phyloP scores from a whole-genome alignment of 2,329 filamentous ascomycete species.

The Verticillium tricorpus region DNA sequence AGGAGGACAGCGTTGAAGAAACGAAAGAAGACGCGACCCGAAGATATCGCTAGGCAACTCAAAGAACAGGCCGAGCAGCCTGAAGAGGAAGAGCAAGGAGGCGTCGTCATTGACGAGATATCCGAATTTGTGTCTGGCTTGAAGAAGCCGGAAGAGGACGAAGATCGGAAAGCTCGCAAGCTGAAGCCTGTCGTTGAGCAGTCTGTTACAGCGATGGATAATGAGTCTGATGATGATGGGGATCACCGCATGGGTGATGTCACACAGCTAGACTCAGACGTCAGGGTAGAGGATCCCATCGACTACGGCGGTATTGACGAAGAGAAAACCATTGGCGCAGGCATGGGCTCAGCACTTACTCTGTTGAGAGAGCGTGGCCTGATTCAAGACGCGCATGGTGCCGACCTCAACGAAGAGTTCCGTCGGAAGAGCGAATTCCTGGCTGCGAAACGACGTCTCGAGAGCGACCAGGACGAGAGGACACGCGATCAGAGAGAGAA shows the following conservation, averaged over 20 bases:
- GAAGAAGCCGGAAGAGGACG: conserved; percentile 58
- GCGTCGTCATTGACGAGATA: conserved; percentile 91
- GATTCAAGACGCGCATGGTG: conserved; percentile 59
- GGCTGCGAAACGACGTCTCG: conserved; percentile 64
- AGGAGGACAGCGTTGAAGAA: conserved; percentile 83
- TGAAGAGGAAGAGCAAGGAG: conserved; percentile 42
- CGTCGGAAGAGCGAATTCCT: conserved; percentile 76
- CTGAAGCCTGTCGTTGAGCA: conserved; percentile 31
- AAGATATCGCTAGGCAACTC: conserved; percentile 81
- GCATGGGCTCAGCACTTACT: conserved; percentile 76
- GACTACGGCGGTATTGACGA: conserved; percentile 74
- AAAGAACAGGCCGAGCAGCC: conserved; percentile 56
- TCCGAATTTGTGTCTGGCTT: conserved; percentile 90
- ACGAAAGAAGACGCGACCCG: conserved; percentile 78
- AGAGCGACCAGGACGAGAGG: conserved; percentile 73
- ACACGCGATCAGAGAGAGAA: conserved; percentile 79
- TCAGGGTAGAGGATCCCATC: conserved; percentile 42
- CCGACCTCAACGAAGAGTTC: conserved; percentile 61
- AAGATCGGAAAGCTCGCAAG: conserved; percentile 49
- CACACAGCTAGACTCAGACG: conserved; percentile 24
- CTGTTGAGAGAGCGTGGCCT: conserved; percentile 84
- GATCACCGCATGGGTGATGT: conserved; percentile 26
- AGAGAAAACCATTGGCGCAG: conserved; percentile 73
- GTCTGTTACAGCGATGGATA: conserved; percentile 39
- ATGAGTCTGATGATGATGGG: conserved; percentile 31